These are phyloP conservation scores for Dothiorella sarmentorum DNA, from an alignment of 2,329 filamentous ascomycete genomes.

Conservation along the genomic window DNA sequence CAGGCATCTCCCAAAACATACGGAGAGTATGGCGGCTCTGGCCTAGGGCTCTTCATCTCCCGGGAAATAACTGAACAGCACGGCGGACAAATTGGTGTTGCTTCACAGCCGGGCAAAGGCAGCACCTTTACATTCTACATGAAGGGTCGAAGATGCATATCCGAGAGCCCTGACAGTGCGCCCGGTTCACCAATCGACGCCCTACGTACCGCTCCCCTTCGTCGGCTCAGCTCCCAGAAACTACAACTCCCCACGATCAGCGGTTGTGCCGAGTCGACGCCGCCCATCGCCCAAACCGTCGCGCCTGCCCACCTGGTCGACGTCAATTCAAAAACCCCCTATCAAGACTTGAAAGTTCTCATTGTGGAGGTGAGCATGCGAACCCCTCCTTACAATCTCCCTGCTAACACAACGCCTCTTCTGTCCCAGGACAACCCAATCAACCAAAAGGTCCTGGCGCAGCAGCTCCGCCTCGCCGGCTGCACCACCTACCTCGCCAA, in stretches of 20 bases:
- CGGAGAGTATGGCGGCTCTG: constrained; percentile 36
- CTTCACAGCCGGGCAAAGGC: constrained; percentile 29
- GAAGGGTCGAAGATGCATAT: constrained; percentile 21
- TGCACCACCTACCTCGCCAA: constrained; percentile 30
- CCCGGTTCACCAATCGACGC: background rate
- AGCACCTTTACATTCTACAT: constrained; percentile 37
- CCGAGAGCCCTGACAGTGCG: background rate
- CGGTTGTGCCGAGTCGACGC: background rate
- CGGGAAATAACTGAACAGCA: constrained; percentile 33
- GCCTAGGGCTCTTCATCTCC: constrained; percentile 37
- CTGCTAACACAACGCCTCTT: constrained; percentile 23
- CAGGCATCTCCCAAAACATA: constrained; percentile 23
- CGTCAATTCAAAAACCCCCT: background rate
- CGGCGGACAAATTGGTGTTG: constrained; percentile 34
- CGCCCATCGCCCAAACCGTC: background rate
- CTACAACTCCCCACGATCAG: background rate
- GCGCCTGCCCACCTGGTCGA: background rate
- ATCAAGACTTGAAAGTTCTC: background rate
- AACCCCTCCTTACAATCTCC: too few relatives aligned
- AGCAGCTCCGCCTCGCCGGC: constrained; percentile 33
- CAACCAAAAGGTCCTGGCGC: constrained; percentile 34
- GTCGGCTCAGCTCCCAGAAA: background rate
- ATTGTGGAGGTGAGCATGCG: background rate
- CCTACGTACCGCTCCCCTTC: background rate
- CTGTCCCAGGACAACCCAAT: constrained; percentile 32